Evolutionary conservation across 176 grass and related monocot species (phyloP), one percentile per base, ranked within the genome.

Genomic region (Ampelocalamus luodianensis): DNA sequence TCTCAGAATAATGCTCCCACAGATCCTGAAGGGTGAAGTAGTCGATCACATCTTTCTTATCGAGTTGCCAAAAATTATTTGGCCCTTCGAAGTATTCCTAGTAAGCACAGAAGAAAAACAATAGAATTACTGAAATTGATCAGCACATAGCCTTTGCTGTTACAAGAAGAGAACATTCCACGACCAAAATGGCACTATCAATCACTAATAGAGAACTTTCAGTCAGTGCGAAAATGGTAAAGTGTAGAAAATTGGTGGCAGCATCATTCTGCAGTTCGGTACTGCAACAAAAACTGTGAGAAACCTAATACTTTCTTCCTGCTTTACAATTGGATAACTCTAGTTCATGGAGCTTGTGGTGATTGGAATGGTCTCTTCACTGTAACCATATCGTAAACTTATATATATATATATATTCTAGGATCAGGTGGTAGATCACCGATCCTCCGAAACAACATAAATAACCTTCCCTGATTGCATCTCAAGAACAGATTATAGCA

Each of bases 11-110:
- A 38, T 86, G 82, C 43, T 90, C 88, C 90, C 90, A 95, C 1
- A 92, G 88, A 76, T 90, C 90, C 10, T 90, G 71, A 24, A 95
- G 79, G 0, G 63, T 58, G 74, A 92, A 95, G 88, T 81, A 95
- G 11, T 91, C 83, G 1, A 91, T 66, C 37, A 6, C 64, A 29
- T 92, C 83, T 22, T 78, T 83, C 64, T 82, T 84, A 13, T 82
- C 81, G 1, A 66, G 79, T 8, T 87, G 86, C 84, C 89, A 92
- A 36, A 94, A 69, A 62, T 23, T 74, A 42, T 42, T 85, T 14
- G 86, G 50, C 44, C 80, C 86, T 85, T 83, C 65, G 74, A 91
- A 77, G 20, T 80, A 79, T 32, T 77, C 74, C 92, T 94, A 40
- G 18, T 68, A 18, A 60, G 39, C 20, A 37, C 22, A 46, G 6